These are phyloP conservation scores for Chlorella sorokiniana DNA, from an alignment of 139 green algal species.

Conservation along the genomic window DNA sequence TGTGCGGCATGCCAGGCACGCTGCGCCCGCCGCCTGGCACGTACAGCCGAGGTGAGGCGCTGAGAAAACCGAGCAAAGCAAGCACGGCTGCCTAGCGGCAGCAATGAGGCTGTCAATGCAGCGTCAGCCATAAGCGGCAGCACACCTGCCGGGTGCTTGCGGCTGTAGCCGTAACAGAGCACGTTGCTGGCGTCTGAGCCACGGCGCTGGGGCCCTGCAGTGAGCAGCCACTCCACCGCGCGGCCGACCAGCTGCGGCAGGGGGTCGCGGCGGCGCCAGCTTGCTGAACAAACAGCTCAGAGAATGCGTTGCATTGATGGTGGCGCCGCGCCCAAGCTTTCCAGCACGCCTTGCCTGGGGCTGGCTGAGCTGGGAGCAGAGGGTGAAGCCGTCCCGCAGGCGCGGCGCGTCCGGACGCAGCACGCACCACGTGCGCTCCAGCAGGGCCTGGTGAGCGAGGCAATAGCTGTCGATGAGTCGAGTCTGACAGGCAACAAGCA, in stretches of 20 bases:
- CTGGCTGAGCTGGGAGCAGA: constrained; percentile 44
- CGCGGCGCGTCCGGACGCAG: neutral
- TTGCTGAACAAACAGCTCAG: neutral
- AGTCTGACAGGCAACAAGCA: neutral
- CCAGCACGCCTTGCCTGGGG: constrained; percentile 27
- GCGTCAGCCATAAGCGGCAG: neutral
- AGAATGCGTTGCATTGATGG: neutral
- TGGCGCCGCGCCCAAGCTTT: neutral
- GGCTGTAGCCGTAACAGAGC: constrained; percentile 58
- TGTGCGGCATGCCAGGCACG: constrained; percentile 43
- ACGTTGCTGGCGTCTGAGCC: constrained; percentile 51
- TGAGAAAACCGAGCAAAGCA: neutral
- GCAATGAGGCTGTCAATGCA: neutral
- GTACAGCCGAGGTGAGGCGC: too few relatives aligned
- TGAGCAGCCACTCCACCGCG: constrained; percentile 63
- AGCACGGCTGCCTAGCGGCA: neutral
- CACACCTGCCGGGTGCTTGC: constrained; percentile 33
- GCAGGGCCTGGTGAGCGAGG: neutral
- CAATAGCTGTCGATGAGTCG: too few relatives aligned
- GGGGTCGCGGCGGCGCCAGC: neutral
- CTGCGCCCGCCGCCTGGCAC: neutral
- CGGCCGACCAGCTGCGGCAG: constrained; percentile 57
- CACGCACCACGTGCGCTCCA: constrained; percentile 37
- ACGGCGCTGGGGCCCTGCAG: neutral
- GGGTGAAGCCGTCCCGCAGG: constrained; percentile 40